Percentiles rank a stretch among this genome's conserved stretches.
Evolutionary conservation across 2,329 filamentous ascomycete genomes (phyloP).

Genomic region (Scopulariopsis brevicaulis): DNA sequence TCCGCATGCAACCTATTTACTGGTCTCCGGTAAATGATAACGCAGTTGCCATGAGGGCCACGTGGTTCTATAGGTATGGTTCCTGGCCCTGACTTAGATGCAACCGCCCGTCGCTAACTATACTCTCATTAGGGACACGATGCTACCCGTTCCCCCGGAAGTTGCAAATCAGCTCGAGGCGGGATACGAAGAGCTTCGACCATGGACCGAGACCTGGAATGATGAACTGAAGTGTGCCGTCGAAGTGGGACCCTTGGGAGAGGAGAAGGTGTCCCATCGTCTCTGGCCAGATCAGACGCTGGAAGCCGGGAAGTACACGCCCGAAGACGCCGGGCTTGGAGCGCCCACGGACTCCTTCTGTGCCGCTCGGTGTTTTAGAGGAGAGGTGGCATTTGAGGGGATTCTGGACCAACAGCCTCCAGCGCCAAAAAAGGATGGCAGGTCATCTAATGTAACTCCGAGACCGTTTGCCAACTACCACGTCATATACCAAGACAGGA

Average conservation of each 20-base stretch:
- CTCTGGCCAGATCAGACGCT: slow-evolving; percentile 56
- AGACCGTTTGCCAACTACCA: slow-evolving; percentile 60
- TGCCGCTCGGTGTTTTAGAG: slow-evolving; percentile 46
- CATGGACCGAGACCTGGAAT: slow-evolving; percentile 85
- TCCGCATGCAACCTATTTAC: slow-evolving; percentile 94
- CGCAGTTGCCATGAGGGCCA: slow-evolving; percentile 69
- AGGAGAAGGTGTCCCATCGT: slow-evolving; percentile 78
- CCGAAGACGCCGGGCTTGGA: background rate
- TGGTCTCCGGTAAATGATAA: slow-evolving; percentile 93
- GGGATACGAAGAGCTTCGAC: slow-evolving; percentile 77
- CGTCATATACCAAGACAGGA: slow-evolving; percentile 74
- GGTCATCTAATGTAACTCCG: slow-evolving; percentile 13
- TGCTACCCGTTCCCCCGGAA: slow-evolving; percentile 75
- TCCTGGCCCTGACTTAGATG: background rate
- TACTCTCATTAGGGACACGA: slow-evolving; percentile 50
- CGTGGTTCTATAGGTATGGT: slow-evolving; percentile 79
- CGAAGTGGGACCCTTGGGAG: slow-evolving; percentile 78
- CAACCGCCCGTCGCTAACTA: background rate
- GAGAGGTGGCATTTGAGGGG: slow-evolving; percentile 47
- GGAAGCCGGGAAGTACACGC: slow-evolving; percentile 7
- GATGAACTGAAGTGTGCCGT: slow-evolving; percentile 86
- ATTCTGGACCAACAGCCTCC: slow-evolving; percentile 10
- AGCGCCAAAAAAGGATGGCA: slow-evolving; percentile 16
- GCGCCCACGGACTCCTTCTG: slow-evolving; percentile 37
- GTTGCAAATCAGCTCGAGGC: slow-evolving; percentile 87